phyloP scores from a whole-genome alignment of 495 filamentous ascomycete genomes.

The Daldinia loculata region DNA sequence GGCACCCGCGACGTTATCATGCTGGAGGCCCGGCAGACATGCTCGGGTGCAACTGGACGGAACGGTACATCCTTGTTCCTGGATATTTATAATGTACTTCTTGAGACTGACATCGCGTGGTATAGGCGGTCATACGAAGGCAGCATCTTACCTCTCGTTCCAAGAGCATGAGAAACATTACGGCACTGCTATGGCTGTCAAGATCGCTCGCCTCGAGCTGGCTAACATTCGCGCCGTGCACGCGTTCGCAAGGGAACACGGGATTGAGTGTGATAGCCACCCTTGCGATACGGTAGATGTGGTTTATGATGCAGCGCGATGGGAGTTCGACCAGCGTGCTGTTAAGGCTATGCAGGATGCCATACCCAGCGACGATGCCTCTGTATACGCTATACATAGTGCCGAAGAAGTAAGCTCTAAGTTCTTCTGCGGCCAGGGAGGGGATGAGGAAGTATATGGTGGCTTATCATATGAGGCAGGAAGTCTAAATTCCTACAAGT shows the following conservation, averaged over 20 bases:
- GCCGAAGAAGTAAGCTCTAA: conserved; percentile 56
- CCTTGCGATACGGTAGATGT: conserved; percentile 66
- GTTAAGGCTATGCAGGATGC: conserved; percentile 57
- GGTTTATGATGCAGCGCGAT: conserved; percentile 61
- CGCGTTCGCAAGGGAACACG: conserved; percentile 59
- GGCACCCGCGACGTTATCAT: conserved; percentile 54
- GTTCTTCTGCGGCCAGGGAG: conserved; percentile 55
- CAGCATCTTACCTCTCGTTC: conserved; percentile 67
- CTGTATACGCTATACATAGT: conserved; percentile 56
- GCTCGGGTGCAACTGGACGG: conserved; percentile 67
- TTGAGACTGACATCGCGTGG: not conserved
- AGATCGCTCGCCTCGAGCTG: conserved; percentile 66
- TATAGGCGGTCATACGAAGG: conserved; percentile 70
- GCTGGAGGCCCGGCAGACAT: conserved; percentile 66
- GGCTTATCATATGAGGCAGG: conserved; percentile 68
- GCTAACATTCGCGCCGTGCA: conserved; percentile 66
- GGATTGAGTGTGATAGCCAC: conserved; percentile 60
- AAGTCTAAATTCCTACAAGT: conserved; percentile 71
- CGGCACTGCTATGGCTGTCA: conserved; percentile 55
- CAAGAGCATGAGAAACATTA: conserved; percentile 51
- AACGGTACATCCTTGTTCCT: conserved; percentile 55
- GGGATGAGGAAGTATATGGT: conserved; percentile 54
- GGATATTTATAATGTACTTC: not conserved
- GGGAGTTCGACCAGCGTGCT: conserved; percentile 51
- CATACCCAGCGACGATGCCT: conserved; percentile 56